Base-by-base conservation (phyloP, 768 basidiomycete genomes). In the Naganishia vaughanmartiniae region DNA sequence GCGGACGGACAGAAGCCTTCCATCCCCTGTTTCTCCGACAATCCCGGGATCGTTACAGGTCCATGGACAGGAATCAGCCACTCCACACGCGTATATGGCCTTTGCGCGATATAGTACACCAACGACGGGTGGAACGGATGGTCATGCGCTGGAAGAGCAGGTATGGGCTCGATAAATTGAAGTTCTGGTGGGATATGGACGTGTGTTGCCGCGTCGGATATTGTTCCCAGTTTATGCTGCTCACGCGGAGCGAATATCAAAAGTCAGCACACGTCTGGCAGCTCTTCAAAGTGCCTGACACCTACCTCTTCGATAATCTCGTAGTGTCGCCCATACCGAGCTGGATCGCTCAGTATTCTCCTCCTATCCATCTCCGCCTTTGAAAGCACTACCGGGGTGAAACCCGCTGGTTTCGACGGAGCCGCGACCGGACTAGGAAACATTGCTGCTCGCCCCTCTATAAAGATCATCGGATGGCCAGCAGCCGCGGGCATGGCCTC, bases 11-110 rank as follows among this genome's bases (percentile, higher is more conserved):
- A 6, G 15, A 63, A 63, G 10, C 4, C 39, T 0, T 36, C 21
- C 15, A 9, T 5, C 4, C 4, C 31, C 19, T 26, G 46, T n/a
- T 21, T 51, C 34, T 74, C 73, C 21, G 68, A 60, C 7, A 74
- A 65, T 9, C 57, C 54, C 4, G 76, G 77, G 1, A 79, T 60
- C 5, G 72, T 15, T 28, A 79, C 74, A 2, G 75, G 75, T 6
- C 77, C 77, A 57, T 77, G 73, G 10, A 79, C 58, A 0, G 78
- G 78, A 39, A 79, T 76, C 2, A 77, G 33, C 78, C 78, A 79
- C 33, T 77, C 69, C 1, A 79, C 71, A 17, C 76, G 65, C 6
- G 46, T 57, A 26, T 60, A 15, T 5, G 75, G 75, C 11, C 73
- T 31, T 11, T 33, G n/a, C 1, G 14, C 4, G 70, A 76, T 72